A percentile compares a stretch with the other conserved stretches of the same genome.
These are phyloP conservation scores for Nothophoma quercina DNA, from an alignment of 2,329 filamentous ascomycete genomes.

Conservation along the genomic window DNA sequence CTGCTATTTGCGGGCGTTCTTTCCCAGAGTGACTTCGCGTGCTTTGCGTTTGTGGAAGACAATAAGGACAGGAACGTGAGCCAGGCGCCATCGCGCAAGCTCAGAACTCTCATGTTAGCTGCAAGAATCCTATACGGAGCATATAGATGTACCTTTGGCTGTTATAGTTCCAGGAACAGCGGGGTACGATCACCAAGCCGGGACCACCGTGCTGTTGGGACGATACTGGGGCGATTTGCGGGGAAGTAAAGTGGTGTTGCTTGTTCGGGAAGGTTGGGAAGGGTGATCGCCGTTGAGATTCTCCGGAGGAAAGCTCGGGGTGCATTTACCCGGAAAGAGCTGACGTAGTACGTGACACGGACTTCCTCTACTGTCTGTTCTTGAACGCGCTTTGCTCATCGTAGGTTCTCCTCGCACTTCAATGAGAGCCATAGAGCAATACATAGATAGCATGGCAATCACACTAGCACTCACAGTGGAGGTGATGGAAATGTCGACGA, in stretches of 20 bases:
- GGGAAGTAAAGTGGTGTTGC: background rate
- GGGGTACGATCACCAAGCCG: background rate
- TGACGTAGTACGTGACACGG: too few species aligned
- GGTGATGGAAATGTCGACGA: too few species aligned
- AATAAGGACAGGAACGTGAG: background rate
- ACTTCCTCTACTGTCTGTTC: too few species aligned
- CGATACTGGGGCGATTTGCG: background rate
- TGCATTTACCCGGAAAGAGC: constrained; percentile 2
- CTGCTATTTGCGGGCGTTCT: constrained; percentile 25
- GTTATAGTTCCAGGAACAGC: background rate
- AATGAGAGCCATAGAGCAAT: too few species aligned
- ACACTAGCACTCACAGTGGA: too few species aligned
- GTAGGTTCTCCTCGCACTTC: too few species aligned
- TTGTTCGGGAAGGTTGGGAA: background rate
- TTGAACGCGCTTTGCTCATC: too few species aligned
- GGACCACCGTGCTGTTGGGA: background rate
- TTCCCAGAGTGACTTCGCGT: constrained; percentile 33
- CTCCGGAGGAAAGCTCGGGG: background rate
- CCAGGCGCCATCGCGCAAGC: background rate
- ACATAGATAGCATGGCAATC: too few species aligned
- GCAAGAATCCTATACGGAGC: too few species aligned
- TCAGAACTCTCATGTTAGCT: background rate
- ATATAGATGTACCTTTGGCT: background rate
- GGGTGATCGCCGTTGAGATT: constrained; percentile 2
- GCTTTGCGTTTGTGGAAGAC: background rate